Percentiles rank a stretch among this genome's conserved stretches.
Evolutionary conservation across 345 rosid genomes (phyloP).

Genomic region (Linum trigynum): DNA sequence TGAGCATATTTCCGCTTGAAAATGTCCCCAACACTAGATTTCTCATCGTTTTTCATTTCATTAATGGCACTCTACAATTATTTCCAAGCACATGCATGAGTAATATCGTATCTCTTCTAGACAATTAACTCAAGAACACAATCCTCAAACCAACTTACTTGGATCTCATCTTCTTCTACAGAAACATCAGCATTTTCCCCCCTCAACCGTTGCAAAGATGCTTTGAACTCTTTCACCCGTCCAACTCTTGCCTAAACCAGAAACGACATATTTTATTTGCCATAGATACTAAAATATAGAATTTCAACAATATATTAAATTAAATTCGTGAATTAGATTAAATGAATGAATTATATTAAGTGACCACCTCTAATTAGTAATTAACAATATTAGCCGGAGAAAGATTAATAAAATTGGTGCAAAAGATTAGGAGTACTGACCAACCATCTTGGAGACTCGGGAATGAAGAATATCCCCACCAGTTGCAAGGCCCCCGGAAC

Average conservation of each 20-base stretch:
- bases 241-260: slow-evolving; percentile 32
- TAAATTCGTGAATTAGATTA: no score
- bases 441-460: slow-evolving; percentile 57
- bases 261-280: no score
- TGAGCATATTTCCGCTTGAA: slow-evolving; percentile 36
- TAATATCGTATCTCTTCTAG: background rate
- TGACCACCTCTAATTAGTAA: no score
- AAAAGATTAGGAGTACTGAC: slow-evolving; percentile 17
- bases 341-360: no score
- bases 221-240: slow-evolving; percentile 37
- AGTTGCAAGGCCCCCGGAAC: slow-evolving; percentile 28
- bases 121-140: no score
- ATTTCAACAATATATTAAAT: no score
- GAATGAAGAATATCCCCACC: slow-evolving; percentile 27
- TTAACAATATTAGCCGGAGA: no score
- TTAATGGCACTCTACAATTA: no score
- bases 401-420: no score
- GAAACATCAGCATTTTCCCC: slow-evolving; percentile 45
- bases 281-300: no score
- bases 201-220: slow-evolving; percentile 35
- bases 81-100: background rate
- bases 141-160: slow-evolving; percentile 18
- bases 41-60: no score
- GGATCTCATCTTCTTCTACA: slow-evolving; percentile 42
- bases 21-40: slow-evolving; percentile 12